Evolutionary conservation across 805 yeast species (phyloP), one percentile per base, ranked within the genome.

Genomic region (Yarrowia porcina): DNA sequence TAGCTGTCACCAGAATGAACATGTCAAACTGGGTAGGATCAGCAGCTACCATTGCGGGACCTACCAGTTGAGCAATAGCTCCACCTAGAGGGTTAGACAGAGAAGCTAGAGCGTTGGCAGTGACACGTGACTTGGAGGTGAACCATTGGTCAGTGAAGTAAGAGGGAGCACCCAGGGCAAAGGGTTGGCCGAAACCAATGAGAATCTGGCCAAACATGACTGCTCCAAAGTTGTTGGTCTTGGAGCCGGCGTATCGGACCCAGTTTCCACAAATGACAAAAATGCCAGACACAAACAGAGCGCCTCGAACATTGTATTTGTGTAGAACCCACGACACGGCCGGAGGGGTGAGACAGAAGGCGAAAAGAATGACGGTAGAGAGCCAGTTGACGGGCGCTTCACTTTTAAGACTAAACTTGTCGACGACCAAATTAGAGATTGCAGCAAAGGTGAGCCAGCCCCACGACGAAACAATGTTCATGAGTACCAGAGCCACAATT

Each of bases 51-150:
- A 72, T 66, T 2, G 73, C 69, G 10, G 75, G 75, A 13, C 75
- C 72, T 9, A 72, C 71, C 0, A 72, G 68, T 49, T 71, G 71
- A 13, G 73, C 75, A 36, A 72, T 66, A 15, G 75, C 75, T 13
- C 73, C 75, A 11, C 75, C 75, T 11, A 72, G 66, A 1, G 75
- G 75, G 61, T 72, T 72, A 5, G 75, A 67, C 33, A 72, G 64
- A 17, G 75, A 69, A 4, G 72, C 73, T 23, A 72, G 65, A 12
- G 75, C 75, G 57, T 72, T 72, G n/a, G 75, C 75, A 15, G 75
- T 69, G 13, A 72, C 71, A 30, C 75, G 68, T 2, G 75, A 71
- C 35, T 67, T 61, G 39, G 69, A 64, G 13, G 75, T 72, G 66
- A 70, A 72, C 75, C 75, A 72, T 45, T 69, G 66, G 56, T 71